Conservation (phyloP, 805 yeast genomes). For the Pichia rugopelliculosa region DNA sequence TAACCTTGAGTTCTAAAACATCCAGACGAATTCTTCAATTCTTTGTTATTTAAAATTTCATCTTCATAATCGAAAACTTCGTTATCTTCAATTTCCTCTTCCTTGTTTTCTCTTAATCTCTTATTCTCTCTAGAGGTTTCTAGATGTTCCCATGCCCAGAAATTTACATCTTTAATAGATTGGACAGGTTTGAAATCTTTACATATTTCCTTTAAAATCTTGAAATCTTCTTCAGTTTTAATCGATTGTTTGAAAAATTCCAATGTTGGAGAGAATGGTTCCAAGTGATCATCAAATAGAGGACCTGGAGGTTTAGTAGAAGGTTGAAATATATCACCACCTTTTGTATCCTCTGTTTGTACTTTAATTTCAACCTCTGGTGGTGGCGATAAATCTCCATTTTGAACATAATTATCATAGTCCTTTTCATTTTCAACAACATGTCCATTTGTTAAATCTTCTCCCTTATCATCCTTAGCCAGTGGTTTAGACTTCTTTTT, state of each 20-base stretch:
- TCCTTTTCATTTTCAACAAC: conserved; percentile 18
- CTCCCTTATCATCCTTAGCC: background rate
- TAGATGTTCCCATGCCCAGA: conserved; percentile 57
- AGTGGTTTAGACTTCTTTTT: background rate
- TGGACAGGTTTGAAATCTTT: conserved; percentile 15
- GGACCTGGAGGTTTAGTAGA: conserved; percentile 44
- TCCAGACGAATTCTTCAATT: conserved; percentile 41
- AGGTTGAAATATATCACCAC: conserved; percentile 41
- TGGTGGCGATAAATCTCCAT: conserved; percentile 19
- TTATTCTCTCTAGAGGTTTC: conserved; percentile 29
- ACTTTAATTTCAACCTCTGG: conserved; percentile 18
- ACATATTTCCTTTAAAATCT: conserved; percentile 42
- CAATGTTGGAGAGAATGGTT: conserved; percentile 37
- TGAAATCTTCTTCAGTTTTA: conserved; percentile 70
- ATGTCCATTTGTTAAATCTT: conserved; percentile 9
- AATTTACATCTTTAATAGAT: conserved; percentile 34
- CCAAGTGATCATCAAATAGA: conserved; percentile 40
- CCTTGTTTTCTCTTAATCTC: conserved; percentile 15
- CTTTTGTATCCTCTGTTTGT: background rate
- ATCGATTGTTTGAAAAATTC: conserved; percentile 44
- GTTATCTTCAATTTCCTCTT: conserved; percentile 19
- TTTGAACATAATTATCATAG: conserved; percentile 13
- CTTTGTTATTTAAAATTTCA: conserved; percentile 18
- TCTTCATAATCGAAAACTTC: conserved; percentile 25
- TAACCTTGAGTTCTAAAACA: conserved; percentile 71